Evolutionary conservation across 2,329 filamentous ascomycete genomes (phyloP).

Genomic region (Mycosphaerella sp.): DNA sequence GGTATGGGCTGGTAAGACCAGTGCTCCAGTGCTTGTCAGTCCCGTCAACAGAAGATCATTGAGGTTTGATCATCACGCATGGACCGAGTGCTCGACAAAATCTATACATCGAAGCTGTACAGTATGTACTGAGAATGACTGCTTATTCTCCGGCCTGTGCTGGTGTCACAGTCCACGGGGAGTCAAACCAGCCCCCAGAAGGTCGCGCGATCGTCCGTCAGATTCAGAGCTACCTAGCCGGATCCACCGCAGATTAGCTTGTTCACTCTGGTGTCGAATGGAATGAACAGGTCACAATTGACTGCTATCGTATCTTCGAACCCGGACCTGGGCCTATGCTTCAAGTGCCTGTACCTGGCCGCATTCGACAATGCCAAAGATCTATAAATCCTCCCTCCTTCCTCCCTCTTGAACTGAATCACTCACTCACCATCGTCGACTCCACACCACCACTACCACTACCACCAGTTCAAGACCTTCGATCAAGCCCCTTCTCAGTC

Average conservation of each 20-base stretch:
- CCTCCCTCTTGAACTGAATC: background rate
- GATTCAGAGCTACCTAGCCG: constrained; percentile 1
- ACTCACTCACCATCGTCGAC: no score
- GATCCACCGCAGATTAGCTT: constrained; percentile 12
- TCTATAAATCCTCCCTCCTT: background rate
- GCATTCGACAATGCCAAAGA: background rate
- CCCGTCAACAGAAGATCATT: no score
- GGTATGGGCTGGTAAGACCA: no score
- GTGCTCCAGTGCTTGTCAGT: no score
- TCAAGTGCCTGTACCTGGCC: constrained; percentile 11
- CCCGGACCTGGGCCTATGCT: constrained; percentile 9
- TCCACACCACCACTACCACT: no score
- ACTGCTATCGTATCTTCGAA: background rate
- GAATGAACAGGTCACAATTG: constrained; percentile 17
- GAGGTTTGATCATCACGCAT: no score
- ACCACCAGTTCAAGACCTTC: no score
- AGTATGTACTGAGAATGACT: no score
- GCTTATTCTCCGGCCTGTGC: no score
- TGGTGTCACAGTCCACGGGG: no score
- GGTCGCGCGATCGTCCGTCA: constrained; percentile 7
- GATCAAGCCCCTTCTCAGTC: background rate
- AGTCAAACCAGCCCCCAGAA: background rate
- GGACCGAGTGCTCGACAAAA: no score
- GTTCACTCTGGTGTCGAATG: constrained; percentile 7
- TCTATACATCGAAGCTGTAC: no score